phyloP scores from a whole-genome alignment of 768 basidiomycete genomes.

The Psilocybe sp. region DNA sequence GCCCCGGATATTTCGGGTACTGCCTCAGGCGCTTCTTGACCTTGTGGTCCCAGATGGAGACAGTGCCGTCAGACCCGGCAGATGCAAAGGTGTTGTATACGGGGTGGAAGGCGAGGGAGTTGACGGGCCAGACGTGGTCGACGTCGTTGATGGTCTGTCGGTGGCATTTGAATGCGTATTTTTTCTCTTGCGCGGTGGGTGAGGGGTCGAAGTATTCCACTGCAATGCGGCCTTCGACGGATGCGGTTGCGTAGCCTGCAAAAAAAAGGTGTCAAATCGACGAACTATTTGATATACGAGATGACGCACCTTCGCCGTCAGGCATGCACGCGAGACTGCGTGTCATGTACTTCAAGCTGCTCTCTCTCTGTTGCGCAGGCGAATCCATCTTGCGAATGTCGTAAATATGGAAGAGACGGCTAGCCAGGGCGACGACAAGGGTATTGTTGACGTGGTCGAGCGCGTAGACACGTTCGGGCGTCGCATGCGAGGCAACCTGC shows the following conservation, averaged over 20 bases:
- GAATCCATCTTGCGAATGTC: slow-evolving; percentile 77
- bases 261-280: neutral
- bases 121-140: slow-evolving; percentile 97
- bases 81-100: slow-evolving; percentile 93
- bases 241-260: slow-evolving; percentile 87
- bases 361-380: slow-evolving; percentile 81
- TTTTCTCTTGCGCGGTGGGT: slow-evolving; percentile 69
- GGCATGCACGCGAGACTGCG: slow-evolving; percentile 88
- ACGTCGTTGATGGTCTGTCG: slow-evolving; percentile 85
- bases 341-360: slow-evolving; percentile 94
- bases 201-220: slow-evolving; percentile 95
- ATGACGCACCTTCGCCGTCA: slow-evolving; percentile 75
- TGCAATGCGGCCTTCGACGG: slow-evolving; percentile 93
- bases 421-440: slow-evolving; percentile 92
- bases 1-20: slow-evolving; percentile 73
- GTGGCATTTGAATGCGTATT: slow-evolving; percentile 98
- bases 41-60: slow-evolving; percentile 96
- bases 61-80: slow-evolving; percentile 90
- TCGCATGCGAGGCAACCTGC: slow-evolving; percentile 56
- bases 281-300: neutral
- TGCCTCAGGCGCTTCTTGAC: slow-evolving; percentile 94
- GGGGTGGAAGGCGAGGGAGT: slow-evolving; percentile 93
- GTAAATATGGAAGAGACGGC: slow-evolving; percentile 85
- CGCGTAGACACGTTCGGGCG: slow-evolving; percentile 84
- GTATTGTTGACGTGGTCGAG: slow-evolving; percentile 76